Evolutionary conservation across 768 basidiomycete species (phyloP), one percentile per base, ranked within the genome.

Genomic region (Collybiopsis confluens): DNA sequence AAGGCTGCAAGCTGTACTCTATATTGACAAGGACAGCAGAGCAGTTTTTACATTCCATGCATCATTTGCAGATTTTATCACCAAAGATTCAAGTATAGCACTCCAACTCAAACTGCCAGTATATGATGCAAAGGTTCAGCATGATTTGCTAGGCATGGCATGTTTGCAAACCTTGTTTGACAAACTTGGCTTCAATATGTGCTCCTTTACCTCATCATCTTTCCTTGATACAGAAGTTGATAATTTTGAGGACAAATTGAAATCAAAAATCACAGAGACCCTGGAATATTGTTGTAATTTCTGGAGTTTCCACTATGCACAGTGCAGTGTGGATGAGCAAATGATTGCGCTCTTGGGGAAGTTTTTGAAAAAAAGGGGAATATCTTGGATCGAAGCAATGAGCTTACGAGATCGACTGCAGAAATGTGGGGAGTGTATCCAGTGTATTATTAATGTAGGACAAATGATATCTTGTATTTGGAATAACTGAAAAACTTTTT

Each of bases 381-480:
- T 55, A 6, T 55, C 18, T 27, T 55, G 54, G 54, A 41, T 55
- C 26, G 54, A 55, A 21, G 38, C 40, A 8, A 55, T 55, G 54
- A 55, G 40, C 35, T 8, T 55, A 15, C n/a, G 30, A 13, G 20
- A 21, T 6, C n/a, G 18, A 5, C 20, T 51, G 27, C 11, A 21
- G 16, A 27, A n/a, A 27, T 51, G 49, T 27, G 45, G 45, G 28
- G 27, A 45, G 16, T 26, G 7, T 27, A 11, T 45, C 2, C 10
- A 13, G 5, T 18, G 3, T 18, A 33, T 47, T 27, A n/a, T 23
- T 9, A 33, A 38, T 21, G 26, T 43, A 9, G 13, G 28, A 33
- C 30, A 33, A 5, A 6, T 5, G 13, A 33, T 33, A 33, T 6
- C 6, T 13, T 33, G 13, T 13, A 33, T 33, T 33, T 13, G 30